Evolutionary conservation across 345 rosid species (phyloP).

Genomic region (Zanthoxylum bungeanum): DNA sequence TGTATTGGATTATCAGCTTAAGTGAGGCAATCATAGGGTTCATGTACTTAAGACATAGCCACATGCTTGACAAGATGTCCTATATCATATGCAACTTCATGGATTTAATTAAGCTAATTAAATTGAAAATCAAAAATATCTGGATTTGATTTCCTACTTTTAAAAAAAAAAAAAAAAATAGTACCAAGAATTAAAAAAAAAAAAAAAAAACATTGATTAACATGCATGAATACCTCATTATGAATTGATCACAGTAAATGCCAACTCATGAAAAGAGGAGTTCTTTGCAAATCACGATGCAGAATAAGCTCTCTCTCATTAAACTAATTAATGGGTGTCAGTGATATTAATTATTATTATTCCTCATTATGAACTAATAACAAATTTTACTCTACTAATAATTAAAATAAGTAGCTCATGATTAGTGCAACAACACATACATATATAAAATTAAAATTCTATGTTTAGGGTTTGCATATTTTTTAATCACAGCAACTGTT

Average conservation of each 20-base stretch:
- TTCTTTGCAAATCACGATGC: slow-evolving; percentile 9
- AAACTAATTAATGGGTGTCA: background rate
- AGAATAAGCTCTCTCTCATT: background rate
- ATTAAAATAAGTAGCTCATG: slow-evolving; percentile 1
- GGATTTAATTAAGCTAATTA: background rate
- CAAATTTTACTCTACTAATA: background rate
- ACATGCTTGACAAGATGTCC: background rate
- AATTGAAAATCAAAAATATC: background rate
- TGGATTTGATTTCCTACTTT: background rate
- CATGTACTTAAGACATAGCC: background rate
- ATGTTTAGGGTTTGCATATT: background rate
- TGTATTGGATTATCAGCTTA: background rate
- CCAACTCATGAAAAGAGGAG: slow-evolving; percentile 13
- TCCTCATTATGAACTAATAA: slow-evolving; percentile 3
- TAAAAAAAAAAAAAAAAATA: too few relatives aligned
- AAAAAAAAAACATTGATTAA: background rate
- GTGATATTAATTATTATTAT: background rate
- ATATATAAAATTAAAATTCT: background rate
- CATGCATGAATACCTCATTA: background rate
- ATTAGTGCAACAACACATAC: background rate
- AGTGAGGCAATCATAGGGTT: background rate
- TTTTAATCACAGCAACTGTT: slow-evolving; percentile 18
- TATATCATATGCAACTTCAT: background rate
- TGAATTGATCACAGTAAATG: slow-evolving; percentile 6
- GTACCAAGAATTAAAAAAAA: background rate